These are phyloP conservation scores for Corynespora cassiicola DNA, from an alignment of 2,329 filamentous ascomycete species.

Conservation along the genomic window DNA sequence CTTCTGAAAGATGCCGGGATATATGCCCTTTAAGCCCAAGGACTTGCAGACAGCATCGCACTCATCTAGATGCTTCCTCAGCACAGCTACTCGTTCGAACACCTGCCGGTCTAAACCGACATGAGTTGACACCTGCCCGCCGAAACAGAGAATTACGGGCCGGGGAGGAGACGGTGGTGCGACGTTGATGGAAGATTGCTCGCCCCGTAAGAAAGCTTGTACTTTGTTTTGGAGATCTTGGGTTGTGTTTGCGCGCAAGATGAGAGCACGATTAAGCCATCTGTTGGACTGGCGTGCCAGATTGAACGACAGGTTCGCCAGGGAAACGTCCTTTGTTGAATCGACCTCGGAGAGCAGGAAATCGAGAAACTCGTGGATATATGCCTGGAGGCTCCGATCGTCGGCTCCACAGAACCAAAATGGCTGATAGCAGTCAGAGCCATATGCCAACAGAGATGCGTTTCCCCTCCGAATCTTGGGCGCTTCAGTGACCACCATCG, in stretches of 20 bases:
- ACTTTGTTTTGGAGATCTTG: too few species aligned
- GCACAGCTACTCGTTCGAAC: conserved; percentile 8
- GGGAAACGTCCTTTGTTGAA: neutral
- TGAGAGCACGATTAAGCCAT: conserved; percentile 7
- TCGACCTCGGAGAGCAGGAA: neutral
- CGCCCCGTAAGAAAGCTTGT: too few species aligned
- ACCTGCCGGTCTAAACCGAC: conserved; percentile 14
- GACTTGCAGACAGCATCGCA: conserved; percentile 9
- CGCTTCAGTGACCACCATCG: conserved; percentile 15
- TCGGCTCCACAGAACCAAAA: too few species aligned
- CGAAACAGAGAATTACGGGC: conserved; percentile 27
- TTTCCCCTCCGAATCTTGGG: neutral
- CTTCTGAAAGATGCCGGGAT: conserved; percentile 19
- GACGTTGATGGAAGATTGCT: neutral
- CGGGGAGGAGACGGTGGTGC: neutral
- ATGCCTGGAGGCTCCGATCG: too few species aligned
- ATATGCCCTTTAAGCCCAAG: conserved; percentile 14
- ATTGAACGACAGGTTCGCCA: conserved; percentile 20
- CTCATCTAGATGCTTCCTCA: conserved; percentile 19
- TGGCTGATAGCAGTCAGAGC: too few species aligned
- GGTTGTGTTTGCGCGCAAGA: too few species aligned
- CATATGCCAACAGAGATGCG: too few species aligned
- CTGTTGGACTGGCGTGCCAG: conserved; percentile 12
- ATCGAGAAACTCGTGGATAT: too few species aligned
- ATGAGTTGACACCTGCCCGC: conserved; percentile 20